phyloP scores from a whole-genome alignment of 768 basidiomycete species.

The Mycena haematopus region DNA sequence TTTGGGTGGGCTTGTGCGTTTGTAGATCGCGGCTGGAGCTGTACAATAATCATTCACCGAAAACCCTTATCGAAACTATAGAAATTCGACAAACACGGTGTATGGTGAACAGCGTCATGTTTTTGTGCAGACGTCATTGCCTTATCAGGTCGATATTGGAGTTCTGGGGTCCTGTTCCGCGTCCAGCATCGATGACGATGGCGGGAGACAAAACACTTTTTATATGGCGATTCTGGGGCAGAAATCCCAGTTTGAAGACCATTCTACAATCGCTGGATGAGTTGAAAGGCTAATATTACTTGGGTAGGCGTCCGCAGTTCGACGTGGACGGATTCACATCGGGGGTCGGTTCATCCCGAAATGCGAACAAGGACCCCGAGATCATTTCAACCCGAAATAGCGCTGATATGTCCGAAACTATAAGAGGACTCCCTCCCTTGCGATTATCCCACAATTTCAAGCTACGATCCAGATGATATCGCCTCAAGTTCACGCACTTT shows the following conservation, averaged over 20 bases:
- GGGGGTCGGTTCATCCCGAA: neutral
- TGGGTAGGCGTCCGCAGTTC: too few relatives aligned
- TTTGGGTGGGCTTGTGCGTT: constrained; percentile 2
- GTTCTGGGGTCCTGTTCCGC: constrained; percentile 9
- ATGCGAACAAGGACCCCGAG: constrained; percentile 1
- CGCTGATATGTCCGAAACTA: constrained; percentile 3
- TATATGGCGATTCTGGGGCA: too few relatives aligned
- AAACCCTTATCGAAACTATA: too few relatives aligned
- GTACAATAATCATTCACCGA: too few relatives aligned
- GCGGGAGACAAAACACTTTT: too few relatives aligned
- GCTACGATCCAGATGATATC: constrained; percentile 29
- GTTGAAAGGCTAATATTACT: too few relatives aligned
- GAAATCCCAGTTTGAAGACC: too few relatives aligned
- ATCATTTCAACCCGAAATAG: constrained; percentile 2
- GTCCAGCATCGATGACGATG: too few relatives aligned
- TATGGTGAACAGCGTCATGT: too few relatives aligned
- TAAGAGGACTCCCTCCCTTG: neutral
- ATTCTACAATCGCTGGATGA: too few relatives aligned
- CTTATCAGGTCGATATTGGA: neutral
- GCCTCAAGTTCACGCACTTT: constrained; percentile 40
- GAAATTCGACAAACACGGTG: too few relatives aligned
- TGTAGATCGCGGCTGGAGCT: neutral
- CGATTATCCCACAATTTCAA: neutral
- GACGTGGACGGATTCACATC: too few relatives aligned
- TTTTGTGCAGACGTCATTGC: constrained; percentile 1